phyloP scores from a whole-genome alignment of 2,329 filamentous ascomycete species.

The Colletotrichum somersetense region DNA sequence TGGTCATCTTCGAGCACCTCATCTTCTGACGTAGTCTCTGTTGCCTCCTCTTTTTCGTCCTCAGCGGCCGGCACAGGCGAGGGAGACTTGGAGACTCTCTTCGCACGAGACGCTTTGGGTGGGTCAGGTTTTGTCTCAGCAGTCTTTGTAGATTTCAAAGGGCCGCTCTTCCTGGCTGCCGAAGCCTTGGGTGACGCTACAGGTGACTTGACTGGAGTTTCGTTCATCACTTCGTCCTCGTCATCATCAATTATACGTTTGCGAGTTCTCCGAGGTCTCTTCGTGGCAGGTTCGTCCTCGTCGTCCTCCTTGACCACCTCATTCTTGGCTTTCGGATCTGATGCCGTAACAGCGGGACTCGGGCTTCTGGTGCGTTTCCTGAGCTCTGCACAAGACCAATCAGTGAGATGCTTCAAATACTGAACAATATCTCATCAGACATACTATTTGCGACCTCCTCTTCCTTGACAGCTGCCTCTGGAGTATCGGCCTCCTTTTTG shows the following conservation, averaged over 20 bases:
- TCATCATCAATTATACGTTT: slow-evolving; percentile 60
- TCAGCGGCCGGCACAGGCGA: slow-evolving; percentile 46
- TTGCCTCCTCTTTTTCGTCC: slow-evolving; percentile 47
- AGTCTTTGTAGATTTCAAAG: slow-evolving; percentile 36
- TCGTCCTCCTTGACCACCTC: slow-evolving; percentile 63
- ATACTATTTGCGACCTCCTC: slow-evolving; percentile 49
- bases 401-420: not conserved
- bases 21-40: slow-evolving; percentile 60
- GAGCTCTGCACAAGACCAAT: slow-evolving; percentile 49
- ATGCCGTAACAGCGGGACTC: slow-evolving; percentile 41
- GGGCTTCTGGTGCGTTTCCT: slow-evolving; percentile 60
- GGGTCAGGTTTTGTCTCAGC: slow-evolving; percentile 44
- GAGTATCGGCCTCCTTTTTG: slow-evolving; percentile 51
- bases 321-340: slow-evolving; percentile 44
- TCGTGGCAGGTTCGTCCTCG: slow-evolving; percentile 71
- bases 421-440: not conserved
- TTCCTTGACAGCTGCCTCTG: slow-evolving; percentile 51
- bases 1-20: slow-evolving; percentile 63
- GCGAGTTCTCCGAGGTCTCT: slow-evolving; percentile 64
- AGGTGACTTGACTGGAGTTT: slow-evolving; percentile 46
- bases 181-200: slow-evolving; percentile 34
- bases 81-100: slow-evolving; percentile 23
- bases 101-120: slow-evolving; percentile 40
- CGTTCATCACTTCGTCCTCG: slow-evolving; percentile 60
- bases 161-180: slow-evolving; percentile 8